Conservation (phyloP, 306 rosid genomes). For the Casuarina equisetifolia region DNA sequence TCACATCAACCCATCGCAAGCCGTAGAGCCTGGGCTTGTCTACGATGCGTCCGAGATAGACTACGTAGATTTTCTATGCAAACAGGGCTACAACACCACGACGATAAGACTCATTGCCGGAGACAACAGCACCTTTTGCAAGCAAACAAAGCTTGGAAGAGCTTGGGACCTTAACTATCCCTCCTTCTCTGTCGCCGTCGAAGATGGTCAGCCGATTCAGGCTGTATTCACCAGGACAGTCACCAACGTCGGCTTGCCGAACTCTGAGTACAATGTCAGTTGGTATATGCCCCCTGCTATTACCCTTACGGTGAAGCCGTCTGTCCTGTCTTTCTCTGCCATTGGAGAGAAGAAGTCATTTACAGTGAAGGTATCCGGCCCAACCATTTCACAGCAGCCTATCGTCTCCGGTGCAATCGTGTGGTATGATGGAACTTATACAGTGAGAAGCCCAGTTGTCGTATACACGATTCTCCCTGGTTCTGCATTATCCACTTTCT, state of each 20-base stretch:
- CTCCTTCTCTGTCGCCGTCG: slow-evolving; percentile 25
- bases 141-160: neutral
- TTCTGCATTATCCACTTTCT: neutral
- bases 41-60: slow-evolving; percentile 16
- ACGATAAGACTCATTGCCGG: slow-evolving; percentile 27
- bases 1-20: slow-evolving; percentile 5
- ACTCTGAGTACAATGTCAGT: slow-evolving; percentile 22
- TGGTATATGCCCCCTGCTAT: neutral
- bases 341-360: slow-evolving; percentile 21
- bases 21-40: slow-evolving; percentile 27
- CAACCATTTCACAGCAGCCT: neutral
- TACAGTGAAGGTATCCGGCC: slow-evolving; percentile 20
- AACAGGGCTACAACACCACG: neutral
- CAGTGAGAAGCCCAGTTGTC: slow-evolving; percentile 33
- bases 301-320: neutral
- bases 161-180: slow-evolving; percentile 24
- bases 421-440: slow-evolving; percentile 18
- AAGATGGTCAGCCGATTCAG: slow-evolving; percentile 21
- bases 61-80: slow-evolving; percentile 26
- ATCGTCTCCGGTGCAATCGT: neutral
- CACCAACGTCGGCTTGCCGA: slow-evolving; percentile 33
- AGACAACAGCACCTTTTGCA: slow-evolving; percentile 25
- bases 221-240: slow-evolving; percentile 27
- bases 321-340: neutral
- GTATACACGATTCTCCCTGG: slow-evolving; percentile 32